Conservation (phyloP, 257 asterid species). For the Capsicum baccatum region DNA sequence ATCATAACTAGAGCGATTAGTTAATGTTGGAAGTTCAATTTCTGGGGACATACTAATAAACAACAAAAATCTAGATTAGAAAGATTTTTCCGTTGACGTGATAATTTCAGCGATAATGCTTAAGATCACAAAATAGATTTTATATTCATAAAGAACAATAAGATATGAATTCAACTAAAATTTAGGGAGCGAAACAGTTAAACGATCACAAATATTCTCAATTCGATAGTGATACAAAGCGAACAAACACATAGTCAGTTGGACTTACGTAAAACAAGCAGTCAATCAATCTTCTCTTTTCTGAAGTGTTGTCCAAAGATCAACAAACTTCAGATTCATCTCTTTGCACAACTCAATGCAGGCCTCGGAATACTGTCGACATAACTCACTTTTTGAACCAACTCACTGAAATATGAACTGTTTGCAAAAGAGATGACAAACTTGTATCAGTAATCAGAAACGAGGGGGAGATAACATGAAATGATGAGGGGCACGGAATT, state of each 20-base stretch:
- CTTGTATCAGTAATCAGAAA: neutral
- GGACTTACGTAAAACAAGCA: no score
- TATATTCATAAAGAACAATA: neutral
- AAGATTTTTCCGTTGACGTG: neutral
- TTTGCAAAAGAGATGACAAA: conserved; percentile 19
- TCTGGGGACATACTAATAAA: neutral
- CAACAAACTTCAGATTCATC: no score
- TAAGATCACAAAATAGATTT: neutral
- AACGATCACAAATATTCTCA: no score
- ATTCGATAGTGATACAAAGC: no score
- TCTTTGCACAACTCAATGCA: no score
- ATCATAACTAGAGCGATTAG: neutral
- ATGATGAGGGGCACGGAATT: neutral
- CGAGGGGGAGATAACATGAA: neutral
- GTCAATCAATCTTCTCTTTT: no score
- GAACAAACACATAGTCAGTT: no score
- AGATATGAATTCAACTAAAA: no score
- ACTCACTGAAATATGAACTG: conserved; percentile 78
- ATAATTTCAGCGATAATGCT: neutral
- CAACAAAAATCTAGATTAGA: neutral
- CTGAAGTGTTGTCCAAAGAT: no score
- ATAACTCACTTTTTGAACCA: conserved; percentile 78
- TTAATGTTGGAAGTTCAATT: neutral
- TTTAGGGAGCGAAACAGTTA: no score
- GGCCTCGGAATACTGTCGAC: no score